A percentile compares a stretch with the other conserved stretches of the same genome.
phyloP scores from a whole-genome alignment of 129 eudicot genomes.

The Sambucus nigra region DNA sequence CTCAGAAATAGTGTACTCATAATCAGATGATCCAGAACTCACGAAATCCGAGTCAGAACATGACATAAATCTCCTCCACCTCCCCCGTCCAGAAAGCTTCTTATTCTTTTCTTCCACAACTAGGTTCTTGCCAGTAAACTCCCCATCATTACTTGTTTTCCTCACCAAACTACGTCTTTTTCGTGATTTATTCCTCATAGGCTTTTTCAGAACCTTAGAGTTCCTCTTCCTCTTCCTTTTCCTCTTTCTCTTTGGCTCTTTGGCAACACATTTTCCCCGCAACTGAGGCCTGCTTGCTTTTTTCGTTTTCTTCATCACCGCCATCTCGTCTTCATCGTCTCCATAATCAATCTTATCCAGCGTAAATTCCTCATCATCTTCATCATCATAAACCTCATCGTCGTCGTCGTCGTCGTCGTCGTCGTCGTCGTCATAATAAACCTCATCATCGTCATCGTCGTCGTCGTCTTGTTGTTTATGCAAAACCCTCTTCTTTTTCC shows the following conservation, averaged over 20 bases:
- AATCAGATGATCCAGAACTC: slow-evolving; percentile 57
- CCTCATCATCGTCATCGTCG: slow-evolving; percentile 20
- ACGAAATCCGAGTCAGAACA: slow-evolving; percentile 65
- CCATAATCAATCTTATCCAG: slow-evolving; percentile 29
- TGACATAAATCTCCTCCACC: slow-evolving; percentile 25
- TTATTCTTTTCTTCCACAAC: slow-evolving; percentile 19
- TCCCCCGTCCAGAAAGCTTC: slow-evolving; percentile 28
- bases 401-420: slow-evolving; percentile 25
- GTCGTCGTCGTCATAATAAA: slow-evolving; percentile 27
- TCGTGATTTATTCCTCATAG: slow-evolving; percentile 23
- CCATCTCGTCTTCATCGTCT: slow-evolving; percentile 56
- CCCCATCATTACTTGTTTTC: slow-evolving; percentile 17
- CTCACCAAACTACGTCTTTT: slow-evolving; percentile 22
- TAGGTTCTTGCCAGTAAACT: slow-evolving; percentile 18
- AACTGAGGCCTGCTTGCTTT: slow-evolving; percentile 19
- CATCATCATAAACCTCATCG: slow-evolving; percentile 22
- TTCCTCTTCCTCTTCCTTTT: slow-evolving; percentile 41
- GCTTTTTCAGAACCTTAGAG: slow-evolving; percentile 23
- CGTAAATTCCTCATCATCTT: slow-evolving; percentile 35
- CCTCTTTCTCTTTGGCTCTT: slow-evolving; percentile 28
- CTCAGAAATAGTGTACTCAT: slow-evolving; percentile 76
- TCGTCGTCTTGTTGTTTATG: slow-evolving; percentile 23
- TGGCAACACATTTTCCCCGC: slow-evolving; percentile 19
- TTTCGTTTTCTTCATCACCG: slow-evolving; percentile 23
- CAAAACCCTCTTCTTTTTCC: slow-evolving; percentile 19